Percentiles rank a stretch among this genome's conserved stretches.
phyloP scores from a whole-genome alignment of 345 rosid genomes.

The Geranium rotundifolium region DNA sequence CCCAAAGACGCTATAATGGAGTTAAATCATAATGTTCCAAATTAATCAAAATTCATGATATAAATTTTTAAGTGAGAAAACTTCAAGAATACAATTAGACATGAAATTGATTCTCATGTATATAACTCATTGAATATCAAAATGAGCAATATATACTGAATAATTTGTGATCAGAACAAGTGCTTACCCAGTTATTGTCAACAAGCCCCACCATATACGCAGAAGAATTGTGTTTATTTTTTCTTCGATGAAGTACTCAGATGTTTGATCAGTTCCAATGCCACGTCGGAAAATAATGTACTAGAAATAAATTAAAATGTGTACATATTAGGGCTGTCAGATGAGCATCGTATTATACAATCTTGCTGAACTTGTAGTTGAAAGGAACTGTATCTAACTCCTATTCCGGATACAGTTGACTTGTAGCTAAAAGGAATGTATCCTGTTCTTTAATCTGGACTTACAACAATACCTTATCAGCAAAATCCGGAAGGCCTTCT shows the following conservation, averaged over 20 bases:
- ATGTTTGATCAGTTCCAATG: slow-evolving; percentile 69
- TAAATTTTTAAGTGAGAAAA: neutral
- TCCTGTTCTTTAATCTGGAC: slow-evolving; percentile 1
- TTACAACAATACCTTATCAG: slow-evolving; percentile 57
- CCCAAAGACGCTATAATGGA: neutral
- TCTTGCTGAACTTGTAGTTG: neutral
- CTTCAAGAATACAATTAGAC: neutral
- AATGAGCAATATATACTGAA: neutral
- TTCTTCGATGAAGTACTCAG: slow-evolving; percentile 70
- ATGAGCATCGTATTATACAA: neutral
- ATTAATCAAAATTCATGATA: neutral
- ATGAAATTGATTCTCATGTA: neutral
- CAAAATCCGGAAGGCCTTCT: slow-evolving; percentile 64
- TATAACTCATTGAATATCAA: too few relatives aligned
- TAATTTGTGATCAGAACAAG: slow-evolving; percentile 2
- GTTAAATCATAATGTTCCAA: neutral
- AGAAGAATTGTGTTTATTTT: slow-evolving; percentile 68
- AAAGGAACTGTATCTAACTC: neutral
- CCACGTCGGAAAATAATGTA: slow-evolving; percentile 91
- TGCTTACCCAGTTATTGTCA: slow-evolving; percentile 53
- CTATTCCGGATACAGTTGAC: too few relatives aligned
- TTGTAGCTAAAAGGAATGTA: too few relatives aligned
- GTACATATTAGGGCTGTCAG: neutral
- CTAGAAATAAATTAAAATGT: slow-evolving; percentile 22
- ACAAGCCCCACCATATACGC: slow-evolving; percentile 60